phyloP scores from a whole-genome alignment of 176 grass and related monocot species.

The Sorghum bicolor region Sorghum_bicolor_NCBIv3 NC_012870.2:77690501-77691000 shows the following conservation, averaged over 20 bases:
- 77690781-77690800: neutral
- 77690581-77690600: too few species aligned
- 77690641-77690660: neutral
- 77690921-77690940: neutral
- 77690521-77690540: too few species aligned
- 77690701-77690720: neutral
- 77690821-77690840: neutral
- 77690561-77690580: too few species aligned
- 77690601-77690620: neutral
- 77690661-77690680: neutral
- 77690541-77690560: too few species aligned
- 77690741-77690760: neutral
- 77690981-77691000: neutral
- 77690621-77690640: neutral
- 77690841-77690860: neutral
- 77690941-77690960: neutral
- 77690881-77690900: neutral
- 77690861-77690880: neutral
- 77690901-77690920: neutral
- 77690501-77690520: too few species aligned
- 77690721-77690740: neutral
- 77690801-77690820: neutral
- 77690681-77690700: neutral
- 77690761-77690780: neutral
- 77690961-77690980: neutral